A percentile compares a stretch with the other conserved stretches of the same genome.
Conservation (phyloP, 2,329 filamentous ascomycete species). For the Apiospora hydei region DNA sequence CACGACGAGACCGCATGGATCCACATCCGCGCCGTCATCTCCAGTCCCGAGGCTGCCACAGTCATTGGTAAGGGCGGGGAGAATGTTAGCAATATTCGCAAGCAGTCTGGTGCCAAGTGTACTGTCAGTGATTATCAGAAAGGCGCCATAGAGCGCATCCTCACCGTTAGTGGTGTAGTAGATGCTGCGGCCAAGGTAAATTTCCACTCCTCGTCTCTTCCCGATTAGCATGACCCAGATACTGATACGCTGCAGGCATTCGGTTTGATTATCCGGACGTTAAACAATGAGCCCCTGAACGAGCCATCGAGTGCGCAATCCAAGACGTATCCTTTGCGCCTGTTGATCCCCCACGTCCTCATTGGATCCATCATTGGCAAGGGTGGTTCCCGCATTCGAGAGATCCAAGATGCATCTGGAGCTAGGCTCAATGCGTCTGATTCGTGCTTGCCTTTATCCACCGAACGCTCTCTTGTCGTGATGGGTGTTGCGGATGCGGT, state of each 20-base stretch:
- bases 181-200: conserved; percentile 95
- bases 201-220: conserved; percentile 29
- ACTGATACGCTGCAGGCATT: conserved; percentile 72
- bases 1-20: conserved; percentile 97
- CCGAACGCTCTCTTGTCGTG: conserved; percentile 96
- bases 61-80: conserved; percentile 99
- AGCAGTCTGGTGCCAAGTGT: conserved; percentile 95
- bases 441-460: conserved; percentile 90
- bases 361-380: conserved; percentile 99
- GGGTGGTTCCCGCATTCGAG: conserved; percentile 91
- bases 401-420: conserved; percentile 97
- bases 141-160: conserved; percentile 94
- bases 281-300: conserved; percentile 95
- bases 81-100: conserved; percentile 96
- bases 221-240: conserved; percentile 21
- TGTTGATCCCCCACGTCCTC: conserved; percentile 94
- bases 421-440: conserved; percentile 97
- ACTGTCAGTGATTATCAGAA: conserved; percentile 98
- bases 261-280: conserved; percentile 94
- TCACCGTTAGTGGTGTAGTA: conserved; percentile 95
- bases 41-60: conserved; percentile 94
- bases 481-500: conserved; percentile 98
- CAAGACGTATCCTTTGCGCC: conserved; percentile 95
- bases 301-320: conserved; percentile 89
- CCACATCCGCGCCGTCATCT: conserved; percentile 95